Evolutionary conservation across 805 yeast species (phyloP).

Genomic region (Tetrapisispora taiwanensis): DNA sequence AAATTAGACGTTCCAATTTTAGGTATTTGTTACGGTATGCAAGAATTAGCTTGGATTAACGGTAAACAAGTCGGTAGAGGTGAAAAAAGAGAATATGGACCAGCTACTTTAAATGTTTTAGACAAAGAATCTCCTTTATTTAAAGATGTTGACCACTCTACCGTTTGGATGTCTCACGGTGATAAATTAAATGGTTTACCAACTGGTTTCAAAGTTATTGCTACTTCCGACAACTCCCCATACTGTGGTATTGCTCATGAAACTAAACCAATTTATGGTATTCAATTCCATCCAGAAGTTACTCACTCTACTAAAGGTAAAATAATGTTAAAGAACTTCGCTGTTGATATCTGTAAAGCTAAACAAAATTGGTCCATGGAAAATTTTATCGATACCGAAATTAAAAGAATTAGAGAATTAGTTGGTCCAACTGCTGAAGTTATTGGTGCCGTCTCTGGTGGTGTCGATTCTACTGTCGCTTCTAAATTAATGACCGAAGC

Average conservation of each 20-base stretch:
- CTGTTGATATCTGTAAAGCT: conserved; percentile 81
- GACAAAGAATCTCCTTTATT: conserved; percentile 64
- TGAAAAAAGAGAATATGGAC: conserved; percentile 97
- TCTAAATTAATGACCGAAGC: conserved; percentile 97
- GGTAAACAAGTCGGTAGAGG: conserved; percentile 88
- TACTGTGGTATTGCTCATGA: conserved; percentile 84
- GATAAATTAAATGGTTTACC: conserved; percentile 91
- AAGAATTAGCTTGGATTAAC: conserved; percentile 96
- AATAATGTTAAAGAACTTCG: conserved; percentile 79
- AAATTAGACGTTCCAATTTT: conserved; percentile 85
- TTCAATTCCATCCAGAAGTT: conserved; percentile 98
- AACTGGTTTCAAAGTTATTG: conserved; percentile 77
- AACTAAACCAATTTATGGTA: conserved; percentile 71
- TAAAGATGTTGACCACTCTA: conserved; percentile 83
- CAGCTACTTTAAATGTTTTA: conserved; percentile 74
- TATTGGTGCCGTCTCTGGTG: conserved; percentile 98
- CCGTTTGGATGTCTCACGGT: conserved; percentile 99
- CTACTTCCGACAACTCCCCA: conserved; percentile 90
- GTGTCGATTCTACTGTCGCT: conserved; percentile 98
- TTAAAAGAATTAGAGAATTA: conserved; percentile 76
- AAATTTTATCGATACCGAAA: conserved; percentile 94
- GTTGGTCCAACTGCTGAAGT: conserved; percentile 98
- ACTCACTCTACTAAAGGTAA: conserved; percentile 93
- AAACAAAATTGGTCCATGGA: conserved; percentile 94
- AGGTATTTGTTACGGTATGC: conserved; percentile 99